These are phyloP conservation scores for Sugiyamaella qingdaonensis DNA, from an alignment of 805 yeast genomes.

Conservation along the genomic window DNA sequence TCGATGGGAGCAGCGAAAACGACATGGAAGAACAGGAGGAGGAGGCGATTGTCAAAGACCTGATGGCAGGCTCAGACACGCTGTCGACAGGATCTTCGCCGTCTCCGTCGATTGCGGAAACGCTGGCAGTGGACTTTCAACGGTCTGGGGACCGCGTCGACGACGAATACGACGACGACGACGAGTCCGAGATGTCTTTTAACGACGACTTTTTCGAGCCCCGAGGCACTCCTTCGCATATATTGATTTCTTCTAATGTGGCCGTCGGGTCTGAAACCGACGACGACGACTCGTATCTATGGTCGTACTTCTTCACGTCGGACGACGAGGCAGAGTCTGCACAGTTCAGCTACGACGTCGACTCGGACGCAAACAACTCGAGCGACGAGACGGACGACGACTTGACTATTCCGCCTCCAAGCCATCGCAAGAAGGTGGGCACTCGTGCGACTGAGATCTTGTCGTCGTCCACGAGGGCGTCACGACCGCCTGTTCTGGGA, in stretches of 20 bases:
- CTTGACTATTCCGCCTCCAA: conserved; percentile 68
- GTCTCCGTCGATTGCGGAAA: conserved; percentile 16
- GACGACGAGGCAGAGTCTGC: conserved; percentile 31
- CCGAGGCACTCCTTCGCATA: conserved; percentile 17
- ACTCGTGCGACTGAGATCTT: conserved; percentile 86
- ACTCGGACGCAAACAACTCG: conserved; percentile 35
- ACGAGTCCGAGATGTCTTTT: conserved; percentile 24
- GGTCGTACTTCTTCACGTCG: conserved; percentile 67
- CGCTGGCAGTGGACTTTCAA: conserved; percentile 10
- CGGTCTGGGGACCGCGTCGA: conserved; percentile 30
- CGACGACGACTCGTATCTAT: conserved; percentile 65
- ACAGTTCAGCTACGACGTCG: conserved; percentile 8
- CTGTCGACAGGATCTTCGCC: conserved; percentile 18
- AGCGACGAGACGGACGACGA: conserved; percentile 97
- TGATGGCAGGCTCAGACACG: conserved; percentile 22
- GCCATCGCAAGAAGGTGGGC: conserved; percentile 54
- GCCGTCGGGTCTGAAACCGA: conserved; percentile 31
- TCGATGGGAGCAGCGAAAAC: conserved; percentile 37
- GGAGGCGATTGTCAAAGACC: conserved; percentile 35
- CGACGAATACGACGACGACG: conserved; percentile 28
- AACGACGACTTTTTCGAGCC: conserved; percentile 27
- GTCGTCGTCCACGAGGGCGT: conserved; percentile 78
- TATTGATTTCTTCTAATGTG: conserved; percentile 8
- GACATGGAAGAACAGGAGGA: conserved; percentile 37
- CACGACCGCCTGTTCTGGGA: conserved; percentile 88